Percentiles rank a stretch among this genome's conserved stretches.
Conservation (phyloP, 2,329 filamentous ascomycete species). For the Penicillium sp. region DNA sequence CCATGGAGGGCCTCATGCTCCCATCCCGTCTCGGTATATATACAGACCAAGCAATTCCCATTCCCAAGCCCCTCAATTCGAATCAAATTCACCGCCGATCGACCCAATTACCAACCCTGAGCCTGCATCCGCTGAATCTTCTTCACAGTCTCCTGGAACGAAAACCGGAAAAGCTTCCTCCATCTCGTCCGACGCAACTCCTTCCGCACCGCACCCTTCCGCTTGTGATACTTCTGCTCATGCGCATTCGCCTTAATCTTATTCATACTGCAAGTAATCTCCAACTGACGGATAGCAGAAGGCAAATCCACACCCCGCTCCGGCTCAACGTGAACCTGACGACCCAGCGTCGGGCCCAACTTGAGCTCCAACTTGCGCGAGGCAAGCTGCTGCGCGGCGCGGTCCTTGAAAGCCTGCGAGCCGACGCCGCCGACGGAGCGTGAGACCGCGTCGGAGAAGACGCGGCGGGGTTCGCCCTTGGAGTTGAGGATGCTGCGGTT, state of each 20-base stretch:
- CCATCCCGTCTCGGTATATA: slow-evolving; percentile 23
- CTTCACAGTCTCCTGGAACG: slow-evolving; percentile 47
- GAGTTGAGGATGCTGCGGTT: slow-evolving; percentile 15
- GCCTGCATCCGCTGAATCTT: slow-evolving; percentile 50
- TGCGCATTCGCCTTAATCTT: slow-evolving; percentile 36
- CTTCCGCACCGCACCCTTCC: slow-evolving; percentile 49
- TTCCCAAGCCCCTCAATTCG: not conserved
- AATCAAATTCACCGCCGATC: not conserved
- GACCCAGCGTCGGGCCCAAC: slow-evolving; percentile 43
- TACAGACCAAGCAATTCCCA: slow-evolving; percentile 16
- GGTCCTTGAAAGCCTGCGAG: slow-evolving; percentile 11
- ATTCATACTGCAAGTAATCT: slow-evolving; percentile 36
- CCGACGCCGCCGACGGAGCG: slow-evolving; percentile 27
- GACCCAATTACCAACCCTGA: slow-evolving; percentile 49
- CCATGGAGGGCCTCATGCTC: not conserved
- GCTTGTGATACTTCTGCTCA: slow-evolving; percentile 47
- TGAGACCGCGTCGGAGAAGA: slow-evolving; percentile 26
- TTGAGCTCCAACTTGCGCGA: slow-evolving; percentile 39
- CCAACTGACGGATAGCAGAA: slow-evolving; percentile 34
- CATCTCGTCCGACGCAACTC: slow-evolving; percentile 43
- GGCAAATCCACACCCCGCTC: slow-evolving; percentile 38
- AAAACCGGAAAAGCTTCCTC: slow-evolving; percentile 50
- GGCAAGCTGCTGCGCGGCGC: slow-evolving; percentile 21
- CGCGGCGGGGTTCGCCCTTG: slow-evolving; percentile 5
- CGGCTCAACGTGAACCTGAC: slow-evolving; percentile 41